Evolutionary conservation across 2,329 filamentous ascomycete genomes (phyloP).

Genomic region (Fusarium coffeatum): DNA sequence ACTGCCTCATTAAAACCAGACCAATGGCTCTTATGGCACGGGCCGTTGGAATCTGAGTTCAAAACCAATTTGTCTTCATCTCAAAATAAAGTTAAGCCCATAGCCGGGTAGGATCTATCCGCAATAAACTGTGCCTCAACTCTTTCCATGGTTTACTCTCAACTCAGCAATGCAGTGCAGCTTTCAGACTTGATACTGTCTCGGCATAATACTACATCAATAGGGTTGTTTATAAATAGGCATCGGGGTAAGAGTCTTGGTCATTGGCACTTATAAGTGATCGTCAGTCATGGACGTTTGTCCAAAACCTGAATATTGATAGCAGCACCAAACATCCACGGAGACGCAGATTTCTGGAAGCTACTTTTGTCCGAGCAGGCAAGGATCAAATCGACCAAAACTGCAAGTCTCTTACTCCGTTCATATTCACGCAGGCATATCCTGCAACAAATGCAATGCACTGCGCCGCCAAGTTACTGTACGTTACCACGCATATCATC

Average conservation of each 20-base stretch:
- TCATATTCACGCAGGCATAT: not conserved
- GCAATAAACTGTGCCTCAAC: not conserved
- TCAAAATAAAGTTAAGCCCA: not conserved
- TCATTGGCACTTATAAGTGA: not conserved
- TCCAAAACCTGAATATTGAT: not conserved
- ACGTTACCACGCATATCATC: not conserved
- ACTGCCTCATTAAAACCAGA: not conserved
- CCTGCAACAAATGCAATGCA: conserved; percentile 1
- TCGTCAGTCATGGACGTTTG: not conserved
- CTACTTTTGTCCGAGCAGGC: not conserved
- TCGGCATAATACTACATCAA: not conserved
- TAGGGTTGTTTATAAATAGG: not conserved
- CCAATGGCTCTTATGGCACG: not conserved
- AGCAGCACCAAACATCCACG: not conserved
- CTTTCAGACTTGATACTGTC: not conserved
- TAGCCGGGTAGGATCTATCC: not conserved
- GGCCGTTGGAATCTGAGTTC: not conserved
- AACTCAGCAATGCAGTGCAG: not conserved
- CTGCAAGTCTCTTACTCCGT: not conserved
- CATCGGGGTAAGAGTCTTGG: not conserved
- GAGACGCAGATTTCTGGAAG: not conserved
- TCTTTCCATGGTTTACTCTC: not conserved
- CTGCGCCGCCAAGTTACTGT: conserved; percentile 9
- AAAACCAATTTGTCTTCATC: not conserved
- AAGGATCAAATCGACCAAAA: not conserved